A percentile compares a stretch with the other conserved stretches of the same genome.
Conservation (phyloP, 2,329 filamentous ascomycete species). For the Alternaria consortialis region DNA sequence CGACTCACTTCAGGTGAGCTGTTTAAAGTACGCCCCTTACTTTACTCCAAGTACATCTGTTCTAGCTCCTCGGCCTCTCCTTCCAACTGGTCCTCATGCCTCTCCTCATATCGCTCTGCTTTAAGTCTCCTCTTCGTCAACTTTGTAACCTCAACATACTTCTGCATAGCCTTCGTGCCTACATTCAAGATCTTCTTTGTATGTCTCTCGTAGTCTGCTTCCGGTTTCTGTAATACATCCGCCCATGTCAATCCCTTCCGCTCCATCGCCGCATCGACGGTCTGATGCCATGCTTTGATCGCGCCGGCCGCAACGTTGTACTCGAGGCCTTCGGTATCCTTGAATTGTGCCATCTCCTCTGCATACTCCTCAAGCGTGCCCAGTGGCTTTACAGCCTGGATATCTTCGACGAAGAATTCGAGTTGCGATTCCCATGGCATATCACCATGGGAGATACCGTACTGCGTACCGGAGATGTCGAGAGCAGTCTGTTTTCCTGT, state of each 20-base stretch:
- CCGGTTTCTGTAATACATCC: neutral
- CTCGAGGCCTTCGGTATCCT: slow-evolving; percentile 1
- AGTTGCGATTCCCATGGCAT: neutral
- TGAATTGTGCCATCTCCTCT: neutral
- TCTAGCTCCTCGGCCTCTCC: slow-evolving; percentile 2
- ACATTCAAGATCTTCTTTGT: slow-evolving; percentile 2
- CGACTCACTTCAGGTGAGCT: neutral
- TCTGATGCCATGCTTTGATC: slow-evolving; percentile 10
- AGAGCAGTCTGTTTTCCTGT: slow-evolving; percentile 11
- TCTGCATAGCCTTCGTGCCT: slow-evolving; percentile 10
- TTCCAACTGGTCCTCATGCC: slow-evolving; percentile 5
- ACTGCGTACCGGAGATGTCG: slow-evolving; percentile 11
- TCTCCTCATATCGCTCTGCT: slow-evolving; percentile 14
- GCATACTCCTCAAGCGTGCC: slow-evolving; percentile 6
- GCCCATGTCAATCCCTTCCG: slow-evolving; percentile 7
- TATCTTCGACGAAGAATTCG: neutral
- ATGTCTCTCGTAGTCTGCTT: slow-evolving; percentile 5
- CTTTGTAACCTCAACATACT: slow-evolving; percentile 1
- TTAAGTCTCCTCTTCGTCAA: slow-evolving; percentile 11
- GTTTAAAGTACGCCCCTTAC: neutral
- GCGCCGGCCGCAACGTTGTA: neutral
- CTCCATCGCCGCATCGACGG: slow-evolving; percentile 8
- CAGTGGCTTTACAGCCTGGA: neutral
- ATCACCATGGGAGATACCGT: neutral
- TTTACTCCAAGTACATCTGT: neutral